Evolutionary conservation across 2,329 filamentous ascomycete genomes (phyloP), one percentile per base, ranked within the genome.

Genomic region (Trichoderma atroviride): DNA sequence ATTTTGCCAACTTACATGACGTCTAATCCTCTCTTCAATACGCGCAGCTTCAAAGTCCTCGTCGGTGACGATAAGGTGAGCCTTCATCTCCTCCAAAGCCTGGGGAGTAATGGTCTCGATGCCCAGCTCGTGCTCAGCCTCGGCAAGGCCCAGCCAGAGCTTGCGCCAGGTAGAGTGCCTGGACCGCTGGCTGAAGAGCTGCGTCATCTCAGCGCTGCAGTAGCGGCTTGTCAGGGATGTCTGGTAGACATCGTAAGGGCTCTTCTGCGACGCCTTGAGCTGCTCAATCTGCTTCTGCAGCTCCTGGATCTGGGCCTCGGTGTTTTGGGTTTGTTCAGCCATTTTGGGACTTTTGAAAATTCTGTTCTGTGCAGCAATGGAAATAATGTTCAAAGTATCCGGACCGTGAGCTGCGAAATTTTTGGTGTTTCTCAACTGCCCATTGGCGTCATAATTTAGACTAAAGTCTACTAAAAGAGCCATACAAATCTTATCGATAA

Each of bases 81-180:
- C 86, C 72, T 87, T 85, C 87, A 97, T 92, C 80, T 94, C 87
- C 70, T 89, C 86, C 64, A 97, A 83, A 10, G 94, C 94, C 75
- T 95, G 88, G 24, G 86, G 79, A 16, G 87, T 89, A 77, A 97
- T 94, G 56, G 81, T 78, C 10, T 87, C 83, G 58, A 97, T 87
- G 3, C 93, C 93, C 2, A 97, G 86, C 79, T 94, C 91, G 79
- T 89, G 90, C 83, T 97, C 91, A 11, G 87, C 85, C 83, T 97
- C 91, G 29, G 94, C 94, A 13, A 97, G 90, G 81, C 86, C 89
- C 56, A 95, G 83, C 94, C 94, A 97, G 22, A 97, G 88, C 78
- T 92, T 86, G 72, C 94, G 89, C 93, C 93, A 96, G 68, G 89
- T 93, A 53, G 88, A 90, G 79, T 90, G 89, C 35, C 93, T 87